phyloP scores from a whole-genome alignment of 169 alveolate species.

The Babesia sp. region DNA sequence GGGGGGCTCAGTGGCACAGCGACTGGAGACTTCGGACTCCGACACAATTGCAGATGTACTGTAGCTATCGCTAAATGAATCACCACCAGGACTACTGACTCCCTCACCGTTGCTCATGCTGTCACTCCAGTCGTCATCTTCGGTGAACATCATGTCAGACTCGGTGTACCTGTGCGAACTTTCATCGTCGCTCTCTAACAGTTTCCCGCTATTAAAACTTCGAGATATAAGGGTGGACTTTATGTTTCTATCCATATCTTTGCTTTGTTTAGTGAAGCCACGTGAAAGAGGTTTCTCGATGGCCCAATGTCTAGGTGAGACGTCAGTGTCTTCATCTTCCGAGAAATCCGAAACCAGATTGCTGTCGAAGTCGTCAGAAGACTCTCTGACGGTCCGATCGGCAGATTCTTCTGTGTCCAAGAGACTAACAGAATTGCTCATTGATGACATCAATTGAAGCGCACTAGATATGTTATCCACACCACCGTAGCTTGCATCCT shows the following conservation, averaged over 20 bases:
- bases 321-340: background rate
- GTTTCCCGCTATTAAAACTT: background rate
- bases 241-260: background rate
- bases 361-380: background rate
- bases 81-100: background rate
- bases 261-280: background rate
- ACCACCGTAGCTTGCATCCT: background rate
- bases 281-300: background rate
- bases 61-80: conserved; percentile 4
- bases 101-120: background rate
- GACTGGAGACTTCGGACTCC: background rate
- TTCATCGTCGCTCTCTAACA: conserved; percentile 6
- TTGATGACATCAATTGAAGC: conserved; percentile 10
- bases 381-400: background rate
- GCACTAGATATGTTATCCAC: conserved; percentile 9
- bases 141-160: background rate
- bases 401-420: background rate
- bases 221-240: background rate
- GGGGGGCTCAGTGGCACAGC: background rate
- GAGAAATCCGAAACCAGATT: background rate
- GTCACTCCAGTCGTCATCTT: conserved; percentile 18
- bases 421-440: background rate
- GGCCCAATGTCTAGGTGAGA: background rate
- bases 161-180: background rate
- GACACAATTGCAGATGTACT: conserved; percentile 5